Evolutionary conservation across 2,329 filamentous ascomycete species (phyloP), one percentile per base, ranked within the genome.

Genomic region (Exserohilum turcica): DNA sequence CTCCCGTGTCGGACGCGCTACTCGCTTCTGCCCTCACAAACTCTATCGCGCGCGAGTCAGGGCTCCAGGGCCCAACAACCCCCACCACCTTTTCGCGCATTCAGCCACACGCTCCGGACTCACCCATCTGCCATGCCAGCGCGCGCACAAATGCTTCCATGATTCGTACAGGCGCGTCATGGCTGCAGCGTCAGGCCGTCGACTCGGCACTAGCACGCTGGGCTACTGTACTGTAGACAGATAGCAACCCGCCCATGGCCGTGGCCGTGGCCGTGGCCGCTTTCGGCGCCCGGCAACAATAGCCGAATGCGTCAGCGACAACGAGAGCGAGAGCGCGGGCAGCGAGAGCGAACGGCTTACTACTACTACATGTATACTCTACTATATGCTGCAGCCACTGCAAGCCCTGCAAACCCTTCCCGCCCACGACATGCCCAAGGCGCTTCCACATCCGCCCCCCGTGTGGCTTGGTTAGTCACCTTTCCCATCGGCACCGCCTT

Each of bases 201-300:
- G n/a, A n/a, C n/a, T 49, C 47, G 21, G 43, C 52, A 61, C 63
- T 61, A 64, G 43, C 50, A 40, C 43, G 28, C 43, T 37, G 24
- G 45, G 55, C 65, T 66, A n/a, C n/a, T n/a, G n/a, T n/a, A n/a
- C n/a, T n/a, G n/a, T n/a, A n/a, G n/a, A n/a, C n/a, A 65, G 59
- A 64, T 50, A 54, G 57, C 39, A 43, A 44, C 52, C 52, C 51
- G 59, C 53, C n/a, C n/a, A n/a, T n/a, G n/a, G n/a, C n/a, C n/a
- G n/a, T n/a, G n/a, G n/a, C n/a, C n/a, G n/a, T n/a, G n/a, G n/a
- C n/a, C 54, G 54, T 57, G 46, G 56, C 65, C 62, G 62, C 61
- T 57, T 24, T 67, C 61, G 59, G 57, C 54, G 55, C 56, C 55
- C 52, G 59, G 63, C 61, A 72, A 52, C 51, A 61, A 54, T 63